Conservation (phyloP, 2,329 filamentous ascomycete species). For the Rutstroemia sp. region DNA sequence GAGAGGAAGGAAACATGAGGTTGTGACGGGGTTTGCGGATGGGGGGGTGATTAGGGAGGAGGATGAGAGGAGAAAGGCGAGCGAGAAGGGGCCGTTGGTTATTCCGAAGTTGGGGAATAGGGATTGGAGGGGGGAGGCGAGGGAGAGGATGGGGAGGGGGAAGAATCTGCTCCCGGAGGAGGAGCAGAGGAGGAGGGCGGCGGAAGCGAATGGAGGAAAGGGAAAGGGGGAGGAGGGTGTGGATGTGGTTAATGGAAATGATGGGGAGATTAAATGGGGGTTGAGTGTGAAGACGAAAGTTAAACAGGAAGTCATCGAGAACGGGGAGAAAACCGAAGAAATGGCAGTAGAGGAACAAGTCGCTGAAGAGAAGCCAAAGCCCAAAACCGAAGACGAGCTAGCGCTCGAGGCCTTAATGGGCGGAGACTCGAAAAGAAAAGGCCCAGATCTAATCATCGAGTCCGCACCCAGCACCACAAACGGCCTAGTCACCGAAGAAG, state of each 20-base stretch:
- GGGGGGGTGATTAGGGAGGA: constrained; percentile 36
- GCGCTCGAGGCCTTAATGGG: constrained; percentile 62
- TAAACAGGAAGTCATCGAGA: constrained; percentile 19
- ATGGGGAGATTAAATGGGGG: constrained; percentile 36
- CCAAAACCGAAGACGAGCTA: constrained; percentile 48
- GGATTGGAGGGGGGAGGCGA: constrained; percentile 53
- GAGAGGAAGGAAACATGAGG: constrained; percentile 35
- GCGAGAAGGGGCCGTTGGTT: constrained; percentile 36
- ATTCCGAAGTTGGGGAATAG: constrained; percentile 53
- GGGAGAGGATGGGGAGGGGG: constrained; percentile 27
- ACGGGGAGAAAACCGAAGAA: constrained; percentile 15
- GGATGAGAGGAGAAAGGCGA: constrained; percentile 25
- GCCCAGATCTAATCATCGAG: constrained; percentile 46
- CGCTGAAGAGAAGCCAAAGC: constrained; percentile 21
- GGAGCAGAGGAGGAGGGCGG: constrained; percentile 40
- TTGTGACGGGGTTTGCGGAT: constrained; percentile 43
- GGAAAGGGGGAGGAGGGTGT: constrained; percentile 26
- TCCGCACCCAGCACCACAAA: constrained; percentile 18
- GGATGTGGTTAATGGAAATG: constrained; percentile 36
- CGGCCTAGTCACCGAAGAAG: constrained; percentile 46
- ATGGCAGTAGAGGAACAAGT: constrained; percentile 18
- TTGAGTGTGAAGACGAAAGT: constrained; percentile 38
- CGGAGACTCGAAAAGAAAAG: constrained; percentile 38
- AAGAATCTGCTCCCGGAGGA: constrained; percentile 47
- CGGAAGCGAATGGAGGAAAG: constrained; percentile 21